Evolutionary conservation across 768 basidiomycete species (phyloP), one percentile per base, ranked within the genome.

Genomic region (Psilocybe azurescens): DNA sequence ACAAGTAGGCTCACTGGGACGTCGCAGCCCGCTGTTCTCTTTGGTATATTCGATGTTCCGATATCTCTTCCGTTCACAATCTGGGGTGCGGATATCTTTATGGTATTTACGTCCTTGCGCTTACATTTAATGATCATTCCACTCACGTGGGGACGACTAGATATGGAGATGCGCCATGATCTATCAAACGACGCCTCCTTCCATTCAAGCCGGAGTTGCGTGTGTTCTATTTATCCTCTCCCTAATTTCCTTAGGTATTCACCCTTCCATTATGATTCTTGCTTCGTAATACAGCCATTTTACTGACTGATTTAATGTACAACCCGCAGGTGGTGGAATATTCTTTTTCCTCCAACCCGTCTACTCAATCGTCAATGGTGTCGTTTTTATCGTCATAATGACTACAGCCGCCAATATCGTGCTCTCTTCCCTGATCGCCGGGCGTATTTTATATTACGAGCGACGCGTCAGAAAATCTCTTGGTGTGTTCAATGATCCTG

Each of bases 81-180:
- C 6, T 60, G 58, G 47, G 65, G 65, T 14, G 65, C 65, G 4
- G 65, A 65, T 54, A 44, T 30, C 0, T 58, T 65, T 13, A 62
- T 65, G 65, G 65, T 54, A 32, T 51, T 47, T 59, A 29, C 3
- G 10, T 30, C 9, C 9, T 18, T 6, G n/a, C 24, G 6, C 1
- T 36, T 6, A 56, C 1, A 13, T 3, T 48, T 52, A 32, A 1
- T 41, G 5, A 41, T 10, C 11, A 1, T 24, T 44, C 49, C 18
- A 24, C 13, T 10, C 14, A 16, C 1, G 29, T 18, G 18, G 3
- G n/a, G 14, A 16, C n/a, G 2, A 9, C 3, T 18, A 65, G 65
- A 61, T 57, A 5, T 65, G 61, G 65, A 49, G 65, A 10, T 65
- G 65, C 29, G 18, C 46, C 38, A 55, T 61, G 18, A 38, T 64